These are phyloP conservation scores for Phanerochaete sordida DNA, from an alignment of 768 basidiomycete genomes.

Conservation along the genomic window DNA sequence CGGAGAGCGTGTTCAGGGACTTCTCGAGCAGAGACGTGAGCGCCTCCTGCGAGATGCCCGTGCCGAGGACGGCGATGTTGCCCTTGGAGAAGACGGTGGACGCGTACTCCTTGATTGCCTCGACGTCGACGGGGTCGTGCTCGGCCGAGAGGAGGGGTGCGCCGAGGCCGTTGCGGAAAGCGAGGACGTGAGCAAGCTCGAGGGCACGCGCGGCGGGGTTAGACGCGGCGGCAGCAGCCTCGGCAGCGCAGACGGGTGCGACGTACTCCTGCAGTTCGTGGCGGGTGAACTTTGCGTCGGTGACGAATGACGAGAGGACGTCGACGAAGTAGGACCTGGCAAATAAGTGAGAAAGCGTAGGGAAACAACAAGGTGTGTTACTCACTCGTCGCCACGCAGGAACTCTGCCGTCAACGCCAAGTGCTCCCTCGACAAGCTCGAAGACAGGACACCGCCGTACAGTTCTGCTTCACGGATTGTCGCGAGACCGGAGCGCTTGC, in stretches of 20 bases:
- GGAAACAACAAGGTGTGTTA: slow-evolving; percentile 21
- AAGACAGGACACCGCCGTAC: slow-evolving; percentile 86
- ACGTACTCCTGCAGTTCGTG: slow-evolving; percentile 79
- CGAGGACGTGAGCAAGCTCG: slow-evolving; percentile 84
- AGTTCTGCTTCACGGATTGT: slow-evolving; percentile 92
- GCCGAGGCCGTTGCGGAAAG: slow-evolving; percentile 94
- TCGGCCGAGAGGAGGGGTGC: slow-evolving; percentile 83
- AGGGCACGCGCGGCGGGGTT: slow-evolving; percentile 70
- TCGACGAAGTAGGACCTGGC: slow-evolving; percentile 85
- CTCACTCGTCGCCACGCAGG: slow-evolving; percentile 93
- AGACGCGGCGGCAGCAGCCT: slow-evolving; percentile 55
- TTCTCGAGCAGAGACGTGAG: slow-evolving; percentile 72
- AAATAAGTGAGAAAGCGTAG: not conserved
- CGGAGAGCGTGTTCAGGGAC: slow-evolving; percentile 51
- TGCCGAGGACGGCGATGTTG: slow-evolving; percentile 84
- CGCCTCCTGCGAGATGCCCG: slow-evolving; percentile 71
- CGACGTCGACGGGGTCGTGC: slow-evolving; percentile 56
- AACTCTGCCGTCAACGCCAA: slow-evolving; percentile 94
- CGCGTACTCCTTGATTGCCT: slow-evolving; percentile 75
- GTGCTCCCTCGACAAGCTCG: slow-evolving; percentile 84
- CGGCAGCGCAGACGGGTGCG: slow-evolving; percentile 64
- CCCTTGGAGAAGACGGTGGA: slow-evolving; percentile 67
- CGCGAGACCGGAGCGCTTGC: slow-evolving; percentile 81
- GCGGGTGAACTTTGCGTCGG: slow-evolving; percentile 76
- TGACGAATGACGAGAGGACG: slow-evolving; percentile 79